phyloP scores from a whole-genome alignment of 2,329 filamentous ascomycete species.

The Helminthosporium solani region DNA sequence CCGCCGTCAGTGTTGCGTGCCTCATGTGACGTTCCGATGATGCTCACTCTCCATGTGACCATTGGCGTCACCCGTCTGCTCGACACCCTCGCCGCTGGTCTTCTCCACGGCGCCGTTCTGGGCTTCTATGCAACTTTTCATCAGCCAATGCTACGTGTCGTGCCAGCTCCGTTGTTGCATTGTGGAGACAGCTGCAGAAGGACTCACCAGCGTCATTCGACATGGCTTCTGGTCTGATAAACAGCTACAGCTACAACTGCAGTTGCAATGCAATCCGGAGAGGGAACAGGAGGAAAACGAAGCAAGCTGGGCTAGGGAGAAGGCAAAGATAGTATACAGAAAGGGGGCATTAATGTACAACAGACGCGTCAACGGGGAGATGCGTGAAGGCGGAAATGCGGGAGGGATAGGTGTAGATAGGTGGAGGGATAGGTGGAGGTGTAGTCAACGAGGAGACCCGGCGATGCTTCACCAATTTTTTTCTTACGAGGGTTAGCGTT shows the following conservation, averaged over 20 bases:
- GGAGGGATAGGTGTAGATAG: neutral
- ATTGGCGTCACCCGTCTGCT: conserved; percentile 28
- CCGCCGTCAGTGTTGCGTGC: conserved; percentile 5
- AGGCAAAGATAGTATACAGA: conserved; percentile 28
- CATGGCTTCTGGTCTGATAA: neutral
- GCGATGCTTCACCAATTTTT: neutral
- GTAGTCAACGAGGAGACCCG: neutral
- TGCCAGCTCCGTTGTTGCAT: neutral
- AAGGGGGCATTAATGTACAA: conserved; percentile 39
- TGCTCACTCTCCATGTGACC: conserved; percentile 37
- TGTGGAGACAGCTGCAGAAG: neutral
- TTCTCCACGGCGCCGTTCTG: conserved; percentile 27
- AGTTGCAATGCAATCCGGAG: too few species aligned
- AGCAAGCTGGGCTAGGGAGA: conserved; percentile 19
- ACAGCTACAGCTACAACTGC: conserved; percentile 15
- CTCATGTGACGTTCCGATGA: neutral
- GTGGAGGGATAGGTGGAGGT: too few species aligned
- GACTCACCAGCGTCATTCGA: neutral
- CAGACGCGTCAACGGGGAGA: conserved; percentile 13
- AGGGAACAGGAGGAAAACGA: conserved; percentile 26
- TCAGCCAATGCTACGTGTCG: conserved; percentile 21
- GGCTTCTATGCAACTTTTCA: conserved; percentile 21
- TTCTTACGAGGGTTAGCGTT: conserved; percentile 1
- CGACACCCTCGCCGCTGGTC: conserved; percentile 17
- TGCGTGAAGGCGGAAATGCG: conserved; percentile 6